Percentiles rank a stretch among this genome's conserved stretches.
Conservation (phyloP, 306 rosid genomes). For the Argentina anserina region DNA sequence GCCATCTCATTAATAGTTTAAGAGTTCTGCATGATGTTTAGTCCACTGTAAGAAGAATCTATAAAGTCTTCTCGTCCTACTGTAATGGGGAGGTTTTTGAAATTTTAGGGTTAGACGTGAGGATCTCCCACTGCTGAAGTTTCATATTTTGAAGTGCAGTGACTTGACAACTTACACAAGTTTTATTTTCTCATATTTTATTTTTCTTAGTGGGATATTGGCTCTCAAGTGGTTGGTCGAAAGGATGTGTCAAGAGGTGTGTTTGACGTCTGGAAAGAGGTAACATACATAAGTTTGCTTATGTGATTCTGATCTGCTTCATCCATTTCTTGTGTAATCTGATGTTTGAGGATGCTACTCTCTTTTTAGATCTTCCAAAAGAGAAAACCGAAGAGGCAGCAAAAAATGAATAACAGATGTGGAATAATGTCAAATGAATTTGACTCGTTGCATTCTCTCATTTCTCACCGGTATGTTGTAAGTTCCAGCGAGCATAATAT, state of each 20-base stretch:
- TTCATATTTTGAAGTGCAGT: neutral
- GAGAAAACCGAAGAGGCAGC: conserved; percentile 56
- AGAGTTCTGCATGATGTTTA: neutral
- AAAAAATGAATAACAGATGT: conserved; percentile 37
- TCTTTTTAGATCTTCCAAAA: conserved; percentile 66
- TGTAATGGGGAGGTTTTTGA: neutral
- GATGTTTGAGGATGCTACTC: conserved; percentile 21
- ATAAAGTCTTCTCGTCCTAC: neutral
- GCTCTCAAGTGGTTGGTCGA: conserved; percentile 88
- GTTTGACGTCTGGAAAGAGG: conserved; percentile 91
- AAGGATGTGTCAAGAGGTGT: conserved; percentile 72
- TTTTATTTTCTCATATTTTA: conserved; percentile 18
- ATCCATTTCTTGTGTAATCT: conserved; percentile 15
- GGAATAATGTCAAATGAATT: conserved; percentile 46
- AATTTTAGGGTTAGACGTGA: neutral
- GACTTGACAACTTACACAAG: neutral
- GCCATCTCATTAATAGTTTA: neutral
- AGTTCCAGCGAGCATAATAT: conserved; percentile 21
- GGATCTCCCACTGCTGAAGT: neutral
- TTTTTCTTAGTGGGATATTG: conserved; percentile 59
- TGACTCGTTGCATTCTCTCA: conserved; percentile 62
- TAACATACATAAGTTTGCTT: conserved; percentile 23
- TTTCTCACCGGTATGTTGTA: conserved; percentile 64
- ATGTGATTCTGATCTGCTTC: conserved; percentile 13
- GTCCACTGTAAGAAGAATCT: neutral